Evolutionary conservation across 805 yeast genomes (phyloP), one percentile per base, ranked within the genome.

Genomic region (Tetrapisispora fleetii): DNA sequence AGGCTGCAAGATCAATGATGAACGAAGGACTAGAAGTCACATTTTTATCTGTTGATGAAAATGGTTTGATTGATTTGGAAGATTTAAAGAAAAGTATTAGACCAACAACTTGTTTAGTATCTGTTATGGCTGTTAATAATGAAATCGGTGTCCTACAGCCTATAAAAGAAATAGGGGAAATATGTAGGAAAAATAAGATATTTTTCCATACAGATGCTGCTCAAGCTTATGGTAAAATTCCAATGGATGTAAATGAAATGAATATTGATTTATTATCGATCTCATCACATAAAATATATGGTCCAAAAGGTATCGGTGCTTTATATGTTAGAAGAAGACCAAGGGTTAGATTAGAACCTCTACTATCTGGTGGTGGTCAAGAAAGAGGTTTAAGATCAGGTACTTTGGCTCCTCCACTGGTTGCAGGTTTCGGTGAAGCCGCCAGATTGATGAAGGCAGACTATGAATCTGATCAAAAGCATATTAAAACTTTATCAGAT

Each of bases 91-190:
- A 75, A 36, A 82, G 93, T 38, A 90, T 93, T 51, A 79, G 96
- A 54, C 89, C 89, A 58, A 96, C 89, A 59, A 93, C 99, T 9
- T 81, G 81, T 48, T 68, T 93, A 50, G 96, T 93, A 17, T 86
- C 96, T 16, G 75, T 91, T 39, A 93, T 93, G 99, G 91, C 95
- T 28, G 99, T 93, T 43, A 93, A 93, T 72, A 93, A 93, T 68
- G 99, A 93, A 73, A 93, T 93, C 59, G 99, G 99, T 49, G 98
- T 93, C 40, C 80, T 89, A 62, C 99, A 93, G 73, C 98, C 98
- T 11, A 72, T 93, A 50, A 93, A 87, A 60, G 96, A 89, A 67
- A 93, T 93, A 59, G 99, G 99, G 43, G 69, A 74, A 48, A 74
- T 93, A 49, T 93, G 99, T 70, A 78, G 90, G 55, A 77, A 80